Evolutionary conservation across 2,329 filamentous ascomycete species (phyloP), one percentile per base, ranked within the genome.

Genomic region (Cyphellophora attinorum): DNA sequence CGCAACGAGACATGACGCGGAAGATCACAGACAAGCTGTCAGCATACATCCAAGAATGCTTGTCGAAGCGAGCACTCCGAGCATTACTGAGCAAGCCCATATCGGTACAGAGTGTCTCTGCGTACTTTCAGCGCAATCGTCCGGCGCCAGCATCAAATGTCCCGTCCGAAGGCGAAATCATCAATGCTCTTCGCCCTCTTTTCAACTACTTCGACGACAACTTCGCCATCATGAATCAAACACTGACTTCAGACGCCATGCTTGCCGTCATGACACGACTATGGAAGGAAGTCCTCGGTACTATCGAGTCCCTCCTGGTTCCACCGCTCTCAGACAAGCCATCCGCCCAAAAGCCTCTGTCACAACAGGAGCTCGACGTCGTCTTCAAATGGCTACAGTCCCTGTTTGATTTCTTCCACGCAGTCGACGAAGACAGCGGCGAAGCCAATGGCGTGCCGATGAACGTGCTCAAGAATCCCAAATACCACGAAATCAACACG

Each of bases 1-100:
- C 89, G 1, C 89, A 98, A 62, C 76, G 89, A 51, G 91, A 98
- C 58, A 98, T 98, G 91, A 93, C 93, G 35, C 77, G 91, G 42
- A 93, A 88, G 61, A 91, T 96, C 52, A 96, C 91, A 5, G 91
- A 96, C 63, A 98, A 98, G 85, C 79, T 98, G 33, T 89, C 86
- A 30, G 76, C 85, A 36, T 93, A 95, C 55, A 98, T 98, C 60
- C 88, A 85, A 48, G 74, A 85, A 39, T 89, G 84, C 46, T 68
- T 98, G 28, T 96, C 89, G 11, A 73, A 78, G 19, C 81, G 91
- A 38, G 83, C 88, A 1, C 65, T 98, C 12, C 79, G 78, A 45
- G 71, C 68, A 30, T 62, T 98, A 31, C 67, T 93, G 6, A 84
- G 76, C 29, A 76, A 76, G n/a, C 75, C 82, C 12, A 75, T 83